Evolutionary conservation across 805 yeast species (phyloP).

Genomic region (Danielozyma ontarioensis): DNA sequence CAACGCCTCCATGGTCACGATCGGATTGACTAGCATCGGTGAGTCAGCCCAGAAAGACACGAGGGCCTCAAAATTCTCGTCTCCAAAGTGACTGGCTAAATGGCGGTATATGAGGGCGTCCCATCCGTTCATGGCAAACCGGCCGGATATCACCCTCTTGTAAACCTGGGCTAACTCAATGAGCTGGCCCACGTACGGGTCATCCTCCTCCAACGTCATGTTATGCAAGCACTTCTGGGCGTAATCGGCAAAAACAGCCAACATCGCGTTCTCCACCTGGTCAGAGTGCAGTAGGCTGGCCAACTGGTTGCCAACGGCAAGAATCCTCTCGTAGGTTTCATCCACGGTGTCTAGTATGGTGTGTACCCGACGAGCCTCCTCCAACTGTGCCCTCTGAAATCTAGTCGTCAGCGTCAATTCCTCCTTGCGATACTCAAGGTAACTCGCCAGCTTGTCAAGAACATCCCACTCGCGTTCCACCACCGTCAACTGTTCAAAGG

Average conservation of each 20-base stretch:
- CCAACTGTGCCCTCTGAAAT: neutral
- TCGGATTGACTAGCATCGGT: slow-evolving; percentile 10
- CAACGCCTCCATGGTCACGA: slow-evolving; percentile 7
- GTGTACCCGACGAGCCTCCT: neutral
- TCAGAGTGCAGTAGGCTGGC: no score
- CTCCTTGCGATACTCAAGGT: slow-evolving; percentile 6
- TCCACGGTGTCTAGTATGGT: no score
- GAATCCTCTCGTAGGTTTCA: no score
- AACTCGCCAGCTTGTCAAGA: slow-evolving; percentile 6
- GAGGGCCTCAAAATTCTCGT: slow-evolving; percentile 4
- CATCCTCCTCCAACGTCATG: no score
- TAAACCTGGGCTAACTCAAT: no score
- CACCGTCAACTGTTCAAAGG: slow-evolving; percentile 9
- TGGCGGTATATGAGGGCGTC: slow-evolving; percentile 14
- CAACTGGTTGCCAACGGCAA: no score
- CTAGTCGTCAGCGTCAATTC: neutral
- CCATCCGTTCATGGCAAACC: slow-evolving; percentile 12
- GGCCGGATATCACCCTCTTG: no score
- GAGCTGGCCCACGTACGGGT: no score
- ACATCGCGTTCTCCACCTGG: no score
- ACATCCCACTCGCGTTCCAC: slow-evolving; percentile 12
- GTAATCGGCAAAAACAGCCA: no score
- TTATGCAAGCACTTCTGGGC: no score
- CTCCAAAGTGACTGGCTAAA: slow-evolving; percentile 1
- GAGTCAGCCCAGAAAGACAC: slow-evolving; percentile 11